Evolutionary conservation across 805 yeast species (phyloP).

Genomic region (Nakazawaea anatomiae): DNA sequence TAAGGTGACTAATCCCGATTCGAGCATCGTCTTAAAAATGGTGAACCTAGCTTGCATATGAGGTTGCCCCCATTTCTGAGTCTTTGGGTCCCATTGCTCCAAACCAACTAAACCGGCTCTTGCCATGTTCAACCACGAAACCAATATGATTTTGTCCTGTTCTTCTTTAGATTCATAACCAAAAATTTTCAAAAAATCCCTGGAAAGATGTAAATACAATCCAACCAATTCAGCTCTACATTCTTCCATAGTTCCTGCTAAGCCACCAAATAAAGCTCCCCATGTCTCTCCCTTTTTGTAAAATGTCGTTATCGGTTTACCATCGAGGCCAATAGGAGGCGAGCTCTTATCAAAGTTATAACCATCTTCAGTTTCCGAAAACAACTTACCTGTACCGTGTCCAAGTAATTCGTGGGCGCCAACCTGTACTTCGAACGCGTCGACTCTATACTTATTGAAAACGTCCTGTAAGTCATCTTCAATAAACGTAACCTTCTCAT

Average conservation of each 20-base stretch:
- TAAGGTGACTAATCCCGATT: conserved; percentile 56
- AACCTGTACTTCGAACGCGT: conserved; percentile 88
- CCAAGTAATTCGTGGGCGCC: conserved; percentile 91
- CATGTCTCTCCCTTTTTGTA: conserved; percentile 83
- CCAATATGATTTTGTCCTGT: conserved; percentile 57
- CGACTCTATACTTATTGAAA: conserved; percentile 67
- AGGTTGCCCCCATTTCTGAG: conserved; percentile 88
- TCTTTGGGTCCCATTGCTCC: conserved; percentile 82
- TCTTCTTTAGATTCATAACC: conserved; percentile 54
- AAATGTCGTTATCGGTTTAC: conserved; percentile 57
- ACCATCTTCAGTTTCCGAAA: conserved; percentile 47
- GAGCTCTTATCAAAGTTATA: conserved; percentile 65
- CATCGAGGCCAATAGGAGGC: conserved; percentile 59
- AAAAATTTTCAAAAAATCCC: conserved; percentile 63
- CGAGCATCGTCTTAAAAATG: conserved; percentile 67
- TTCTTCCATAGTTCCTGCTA: conserved; percentile 87
- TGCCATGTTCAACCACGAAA: conserved; percentile 77
- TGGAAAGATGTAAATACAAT: conserved; percentile 67
- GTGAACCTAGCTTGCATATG: conserved; percentile 93
- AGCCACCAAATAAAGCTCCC: conserved; percentile 79
- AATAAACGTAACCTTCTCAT: conserved; percentile 66
- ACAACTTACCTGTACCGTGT: conserved; percentile 84
- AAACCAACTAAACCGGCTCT: conserved; percentile 81
- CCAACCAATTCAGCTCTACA: conserved; percentile 93
- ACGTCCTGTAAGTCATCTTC: conserved; percentile 43